Evolutionary conservation across 2,329 filamentous ascomycete genomes (phyloP).

Genomic region (Aspergillus pseudoterreus): DNA sequence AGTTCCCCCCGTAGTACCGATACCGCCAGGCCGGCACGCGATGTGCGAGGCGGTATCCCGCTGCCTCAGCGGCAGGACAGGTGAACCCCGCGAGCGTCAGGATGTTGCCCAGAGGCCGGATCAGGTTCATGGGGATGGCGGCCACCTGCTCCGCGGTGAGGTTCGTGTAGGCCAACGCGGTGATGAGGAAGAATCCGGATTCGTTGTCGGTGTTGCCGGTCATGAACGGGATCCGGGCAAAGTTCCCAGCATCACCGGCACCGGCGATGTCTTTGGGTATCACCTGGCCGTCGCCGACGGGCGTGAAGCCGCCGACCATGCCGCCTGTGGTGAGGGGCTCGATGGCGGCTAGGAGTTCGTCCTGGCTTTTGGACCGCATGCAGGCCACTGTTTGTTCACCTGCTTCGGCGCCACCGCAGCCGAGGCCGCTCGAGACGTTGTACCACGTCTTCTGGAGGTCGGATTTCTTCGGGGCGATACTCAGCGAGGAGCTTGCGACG

Average conservation of each 20-base stretch:
- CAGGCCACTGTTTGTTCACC: constrained; percentile 2
- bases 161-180: constrained; percentile 3
- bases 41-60: not conserved
- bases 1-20: constrained; percentile 3
- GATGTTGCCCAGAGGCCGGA: constrained; percentile 1
- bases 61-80: not conserved
- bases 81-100: not conserved
- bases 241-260: not conserved
- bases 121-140: not conserved
- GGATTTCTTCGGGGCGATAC: not conserved
- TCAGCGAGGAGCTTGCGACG: constrained; percentile 1
- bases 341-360: constrained; percentile 6
- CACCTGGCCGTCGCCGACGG: constrained; percentile 5
- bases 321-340: not conserved
- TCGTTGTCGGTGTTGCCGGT: constrained; percentile 7
- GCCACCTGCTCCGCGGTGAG: not conserved
- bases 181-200: constrained; percentile 6
- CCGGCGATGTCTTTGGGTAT: not conserved
- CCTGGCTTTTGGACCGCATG: constrained; percentile 1
- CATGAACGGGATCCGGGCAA: constrained; percentile 7
- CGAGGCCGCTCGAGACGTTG: not conserved
- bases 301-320: not conserved
- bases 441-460: not conserved
- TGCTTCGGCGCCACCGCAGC: not conserved
- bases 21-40: constrained; percentile 3